Evolutionary conservation across 495 filamentous ascomycete genomes (phyloP).

Genomic region (Ascodesmis nigricans): DNA sequence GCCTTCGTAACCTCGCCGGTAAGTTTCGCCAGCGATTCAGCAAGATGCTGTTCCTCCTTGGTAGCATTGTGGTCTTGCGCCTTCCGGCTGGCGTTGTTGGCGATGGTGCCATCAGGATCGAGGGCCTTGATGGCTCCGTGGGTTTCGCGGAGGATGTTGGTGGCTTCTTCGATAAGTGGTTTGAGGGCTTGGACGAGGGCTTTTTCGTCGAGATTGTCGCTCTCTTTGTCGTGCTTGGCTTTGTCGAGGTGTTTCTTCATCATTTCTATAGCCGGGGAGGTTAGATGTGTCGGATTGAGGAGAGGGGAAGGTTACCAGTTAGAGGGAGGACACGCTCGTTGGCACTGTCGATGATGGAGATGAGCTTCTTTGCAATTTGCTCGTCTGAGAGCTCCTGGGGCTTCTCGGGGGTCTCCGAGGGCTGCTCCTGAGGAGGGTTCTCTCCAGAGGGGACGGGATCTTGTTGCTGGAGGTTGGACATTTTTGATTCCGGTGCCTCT

Average conservation of each 20-base stretch:
- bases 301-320: too few relatives aligned
- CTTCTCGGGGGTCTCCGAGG: too few relatives aligned
- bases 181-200: slow-evolving; percentile 64
- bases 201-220: slow-evolving; percentile 82
- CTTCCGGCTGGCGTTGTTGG: slow-evolving; percentile 67
- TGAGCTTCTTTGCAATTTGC: slow-evolving; percentile 60
- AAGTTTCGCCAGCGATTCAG: slow-evolving; percentile 59
- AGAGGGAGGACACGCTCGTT: slow-evolving; percentile 64
- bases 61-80: slow-evolving; percentile 61
- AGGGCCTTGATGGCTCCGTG: slow-evolving; percentile 78
- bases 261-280: too few relatives aligned
- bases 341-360: slow-evolving; percentile 48
- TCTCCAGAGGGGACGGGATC: too few relatives aligned
- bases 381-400: too few relatives aligned
- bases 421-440: too few relatives aligned
- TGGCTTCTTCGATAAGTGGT: slow-evolving; percentile 68
- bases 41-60: slow-evolving; percentile 66
- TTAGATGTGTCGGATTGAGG: too few relatives aligned
- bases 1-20: slow-evolving; percentile 40
- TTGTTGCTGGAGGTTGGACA: too few relatives aligned
- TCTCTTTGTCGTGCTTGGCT: slow-evolving; percentile 53
- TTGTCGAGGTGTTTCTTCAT: slow-evolving; percentile 44
- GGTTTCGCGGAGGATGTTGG: slow-evolving; percentile 61
- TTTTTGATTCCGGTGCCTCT: too few relatives aligned
- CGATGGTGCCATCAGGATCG: slow-evolving; percentile 71